Percentiles rank a stretch among this genome's conserved stretches.
phyloP scores from a whole-genome alignment of 257 asterid genomes.

The Nicotiana knightiana region DNA sequence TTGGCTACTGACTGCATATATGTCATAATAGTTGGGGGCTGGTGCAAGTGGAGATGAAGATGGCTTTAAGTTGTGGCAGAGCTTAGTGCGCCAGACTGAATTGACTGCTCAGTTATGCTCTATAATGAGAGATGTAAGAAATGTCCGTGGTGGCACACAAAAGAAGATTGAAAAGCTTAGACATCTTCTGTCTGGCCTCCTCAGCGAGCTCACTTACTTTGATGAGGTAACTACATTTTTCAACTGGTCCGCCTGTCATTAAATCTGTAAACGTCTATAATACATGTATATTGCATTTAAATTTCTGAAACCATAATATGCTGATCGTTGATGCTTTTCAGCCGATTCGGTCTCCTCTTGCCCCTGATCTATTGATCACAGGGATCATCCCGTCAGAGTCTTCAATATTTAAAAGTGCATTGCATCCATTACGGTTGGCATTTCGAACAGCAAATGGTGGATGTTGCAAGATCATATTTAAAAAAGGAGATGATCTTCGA shows the following conservation, averaged over 20 bases:
- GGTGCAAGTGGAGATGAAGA: slow-evolving; percentile 64
- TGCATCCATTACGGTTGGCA: slow-evolving; percentile 81
- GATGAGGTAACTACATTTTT: slow-evolving; percentile 59
- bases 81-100: slow-evolving; percentile 94
- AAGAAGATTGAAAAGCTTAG: slow-evolving; percentile 96
- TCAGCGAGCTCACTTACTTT: slow-evolving; percentile 95
- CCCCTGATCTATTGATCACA: slow-evolving; percentile 76
- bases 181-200: slow-evolving; percentile 94
- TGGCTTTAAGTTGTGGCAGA: slow-evolving; percentile 92
- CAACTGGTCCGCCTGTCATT: neutral
- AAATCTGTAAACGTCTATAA: neutral
- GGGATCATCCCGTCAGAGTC: slow-evolving; percentile 97
- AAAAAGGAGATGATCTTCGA: slow-evolving; percentile 97
- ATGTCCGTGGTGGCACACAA: slow-evolving; percentile 91
- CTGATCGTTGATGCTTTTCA: slow-evolving; percentile 29
- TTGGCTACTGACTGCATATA: slow-evolving; percentile 24
- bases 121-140: slow-evolving; percentile 88
- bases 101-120: slow-evolving; percentile 93
- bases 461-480: slow-evolving; percentile 82
- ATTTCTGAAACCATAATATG: neutral
- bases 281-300: neutral
- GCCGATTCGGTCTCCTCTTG: slow-evolving; percentile 96
- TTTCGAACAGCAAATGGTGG: slow-evolving; percentile 90
- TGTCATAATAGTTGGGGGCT: slow-evolving; percentile 53
- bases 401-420: slow-evolving; percentile 83